Evolutionary conservation across 345 rosid genomes (phyloP).

Genomic region (Psidium guajava): DNA sequence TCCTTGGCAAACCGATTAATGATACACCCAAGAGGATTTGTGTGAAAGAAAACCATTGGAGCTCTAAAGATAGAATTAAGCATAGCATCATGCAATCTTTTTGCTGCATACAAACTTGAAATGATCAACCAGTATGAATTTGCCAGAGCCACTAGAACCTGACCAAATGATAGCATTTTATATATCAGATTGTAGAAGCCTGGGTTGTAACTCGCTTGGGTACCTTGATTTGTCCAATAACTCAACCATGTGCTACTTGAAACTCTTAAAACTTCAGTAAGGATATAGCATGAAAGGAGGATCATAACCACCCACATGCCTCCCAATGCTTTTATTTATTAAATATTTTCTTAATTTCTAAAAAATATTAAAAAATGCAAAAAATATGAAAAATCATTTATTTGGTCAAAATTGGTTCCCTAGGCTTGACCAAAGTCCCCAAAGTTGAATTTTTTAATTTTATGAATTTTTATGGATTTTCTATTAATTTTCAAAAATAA

Average conservation of each 20-base stretch:
- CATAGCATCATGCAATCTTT: conserved; percentile 85
- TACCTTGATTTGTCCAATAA: conserved; percentile 79
- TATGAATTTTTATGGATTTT: too few species aligned
- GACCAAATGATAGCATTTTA: conserved; percentile 57
- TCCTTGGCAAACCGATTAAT: conserved; percentile 98
- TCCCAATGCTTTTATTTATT: conserved; percentile 93
- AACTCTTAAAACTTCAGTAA: conserved; percentile 77
- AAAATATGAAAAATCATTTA: too few species aligned
- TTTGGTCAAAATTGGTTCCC: too few species aligned
- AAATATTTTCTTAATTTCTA: too few species aligned
- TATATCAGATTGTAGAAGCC: conserved; percentile 71
- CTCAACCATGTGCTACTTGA: conserved; percentile 97
- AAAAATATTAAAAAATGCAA: too few species aligned
- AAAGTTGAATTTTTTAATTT: too few species aligned
- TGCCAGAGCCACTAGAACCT: conserved; percentile 72
- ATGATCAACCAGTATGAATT: conserved; percentile 90
- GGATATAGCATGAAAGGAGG: conserved; percentile 64
- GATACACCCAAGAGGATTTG: conserved; percentile 89
- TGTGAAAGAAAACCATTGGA: conserved; percentile 96
- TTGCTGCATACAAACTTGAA: conserved; percentile 85
- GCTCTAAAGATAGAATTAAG: conserved; percentile 86
- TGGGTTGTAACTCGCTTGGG: conserved; percentile 39
- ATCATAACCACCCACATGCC: conserved; percentile 85
- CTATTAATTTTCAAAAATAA: too few species aligned
- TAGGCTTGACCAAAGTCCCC: too few species aligned